Conservation (phyloP, 2,329 filamentous ascomycete species). For the Mycocentrospora acerina region DNA sequence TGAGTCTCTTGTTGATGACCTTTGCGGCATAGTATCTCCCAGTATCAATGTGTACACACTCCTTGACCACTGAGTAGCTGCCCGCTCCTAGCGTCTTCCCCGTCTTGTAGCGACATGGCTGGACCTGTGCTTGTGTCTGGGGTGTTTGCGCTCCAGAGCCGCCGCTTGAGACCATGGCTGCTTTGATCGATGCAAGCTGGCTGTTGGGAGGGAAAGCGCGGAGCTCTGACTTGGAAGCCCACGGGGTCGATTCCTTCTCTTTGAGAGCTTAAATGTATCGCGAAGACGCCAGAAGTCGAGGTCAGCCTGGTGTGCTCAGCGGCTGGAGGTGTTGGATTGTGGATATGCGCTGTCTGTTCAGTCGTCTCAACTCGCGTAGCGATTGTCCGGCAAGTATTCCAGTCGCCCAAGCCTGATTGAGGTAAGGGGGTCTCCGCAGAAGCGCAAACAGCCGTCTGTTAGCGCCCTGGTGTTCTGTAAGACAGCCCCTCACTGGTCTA, state of each 20-base stretch:
- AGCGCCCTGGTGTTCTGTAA: conserved; percentile 5
- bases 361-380: too few species aligned
- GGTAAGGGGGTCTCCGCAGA: neutral
- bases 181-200: neutral
- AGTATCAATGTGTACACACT: conserved; percentile 98
- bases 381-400: too few species aligned
- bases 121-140: conserved; percentile 61
- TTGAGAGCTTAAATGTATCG: too few species aligned
- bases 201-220: neutral
- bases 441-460: neutral
- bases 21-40: conserved; percentile 98
- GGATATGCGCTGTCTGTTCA: too few species aligned
- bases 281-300: too few species aligned
- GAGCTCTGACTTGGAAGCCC: too few species aligned
- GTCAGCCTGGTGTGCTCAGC: too few species aligned
- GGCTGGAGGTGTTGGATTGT: too few species aligned
- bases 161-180: conserved; percentile 34
- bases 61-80: conserved; percentile 97
- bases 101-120: conserved; percentile 97
- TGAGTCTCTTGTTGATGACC: conserved; percentile 97
- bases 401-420: too few species aligned
- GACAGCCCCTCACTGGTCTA: conserved; percentile 2
- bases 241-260: too few species aligned
- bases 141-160: conserved; percentile 34
- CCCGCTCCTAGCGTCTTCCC: conserved; percentile 96